Base-by-base conservation (phyloP, 371 early-diverging fungal species). In the Apophysomyces variabilis region DNA sequence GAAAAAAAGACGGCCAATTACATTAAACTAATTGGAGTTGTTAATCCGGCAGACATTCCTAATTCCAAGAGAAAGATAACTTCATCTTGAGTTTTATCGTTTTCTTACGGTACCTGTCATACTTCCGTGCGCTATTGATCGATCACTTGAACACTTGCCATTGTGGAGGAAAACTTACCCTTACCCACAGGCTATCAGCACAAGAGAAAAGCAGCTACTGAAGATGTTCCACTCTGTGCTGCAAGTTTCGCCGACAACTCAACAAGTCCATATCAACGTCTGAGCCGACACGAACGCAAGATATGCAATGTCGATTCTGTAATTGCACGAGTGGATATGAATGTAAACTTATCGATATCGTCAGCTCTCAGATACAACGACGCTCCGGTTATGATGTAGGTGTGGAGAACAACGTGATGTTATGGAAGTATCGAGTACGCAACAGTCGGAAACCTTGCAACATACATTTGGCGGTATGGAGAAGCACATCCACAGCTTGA, bases 201-300 rank as follows among this genome's bases (percentile, higher is more conserved):
- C 14, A 58, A 58, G 58, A 7, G 58, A 58, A 58, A 58, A 58
- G 35, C 35, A 58, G 58, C 58, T 58, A 26, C 26, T 58, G 58
- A 35, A 58, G 5, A 58, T 38, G 14, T 14, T 58, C 35, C 41
- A 58, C 14, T 58, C 36, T 58, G 4, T 35, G 14, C 36, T 35
- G 58, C 58, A 32, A 7, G 58, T 35, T 58, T 58, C 36, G 58
- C 36, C 26, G 58, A 58, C 36, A 3, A 36, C 3, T 58, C 38
- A 58, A 58, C 58, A 58, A 58, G 58, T 58, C 14, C 36, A 35
- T 36, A 58, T 59, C 59, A 38, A 59, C 1, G 59, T 5, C 16
- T 38, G 41, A 59, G 39, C 36, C 5, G 26, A 38, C 26, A 59
- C 41, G 59, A 59, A 4, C 38, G 59, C 39, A 59, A 59, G 39